Conservation (phyloP, 257 asterid species). For the Paraleonurus japonicus region DNA sequence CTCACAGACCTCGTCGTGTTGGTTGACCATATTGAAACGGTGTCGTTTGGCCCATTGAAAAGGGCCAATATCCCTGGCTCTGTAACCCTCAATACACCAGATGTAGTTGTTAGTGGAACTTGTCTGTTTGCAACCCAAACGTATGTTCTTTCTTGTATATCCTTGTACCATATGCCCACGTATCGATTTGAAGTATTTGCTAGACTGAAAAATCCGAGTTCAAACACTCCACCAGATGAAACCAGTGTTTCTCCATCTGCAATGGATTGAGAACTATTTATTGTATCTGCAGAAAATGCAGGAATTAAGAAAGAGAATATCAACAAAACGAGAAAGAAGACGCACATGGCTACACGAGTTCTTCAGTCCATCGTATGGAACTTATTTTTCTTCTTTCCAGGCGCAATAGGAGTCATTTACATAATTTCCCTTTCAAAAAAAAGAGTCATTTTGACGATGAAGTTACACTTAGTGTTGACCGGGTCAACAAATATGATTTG, state of each 20-base stretch:
- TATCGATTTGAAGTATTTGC: neutral
- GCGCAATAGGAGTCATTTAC: no score
- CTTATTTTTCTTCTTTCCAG: neutral
- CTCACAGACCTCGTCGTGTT: constrained; percentile 15
- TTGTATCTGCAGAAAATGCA: neutral
- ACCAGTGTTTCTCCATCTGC: neutral
- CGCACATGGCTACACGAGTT: neutral
- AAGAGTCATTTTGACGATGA: neutral
- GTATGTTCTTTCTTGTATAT: neutral
- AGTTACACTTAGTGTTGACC: no score
- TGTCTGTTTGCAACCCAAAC: neutral
- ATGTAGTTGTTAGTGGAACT: neutral
- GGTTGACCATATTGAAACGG: constrained; percentile 36
- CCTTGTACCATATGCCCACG: constrained; percentile 12
- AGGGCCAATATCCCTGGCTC: neutral
- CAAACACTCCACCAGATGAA: neutral
- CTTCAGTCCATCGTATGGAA: neutral
- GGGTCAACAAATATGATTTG: no score
- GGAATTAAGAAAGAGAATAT: neutral
- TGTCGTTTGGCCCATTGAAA: neutral
- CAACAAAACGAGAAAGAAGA: neutral
- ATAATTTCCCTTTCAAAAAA: no score
- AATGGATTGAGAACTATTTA: neutral
- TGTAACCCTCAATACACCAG: neutral
- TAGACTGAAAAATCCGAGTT: neutral